Percentiles rank a stretch among this genome's conserved stretches.
Conservation (phyloP, 2,329 filamentous ascomycete species). For the Geosmithia morbida region DNA sequence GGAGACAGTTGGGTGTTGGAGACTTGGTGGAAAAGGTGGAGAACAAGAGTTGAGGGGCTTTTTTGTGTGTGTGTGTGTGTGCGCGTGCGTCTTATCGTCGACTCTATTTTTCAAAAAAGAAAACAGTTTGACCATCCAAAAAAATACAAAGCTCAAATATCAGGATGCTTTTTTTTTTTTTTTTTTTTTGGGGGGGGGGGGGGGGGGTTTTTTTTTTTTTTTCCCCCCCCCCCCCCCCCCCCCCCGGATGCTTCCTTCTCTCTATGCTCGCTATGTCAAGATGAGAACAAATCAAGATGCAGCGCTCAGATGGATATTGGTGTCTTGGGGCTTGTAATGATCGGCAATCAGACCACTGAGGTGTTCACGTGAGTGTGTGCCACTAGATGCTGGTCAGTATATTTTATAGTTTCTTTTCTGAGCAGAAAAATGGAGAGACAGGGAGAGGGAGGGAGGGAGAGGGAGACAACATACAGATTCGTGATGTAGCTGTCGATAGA, state of each 20-base stretch:
- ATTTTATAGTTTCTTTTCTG: no score
- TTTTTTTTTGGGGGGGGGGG: no score
- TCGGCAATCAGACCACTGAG: conserved; percentile 61
- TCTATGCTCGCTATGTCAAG: neutral
- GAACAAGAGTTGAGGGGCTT: conserved; percentile 4
- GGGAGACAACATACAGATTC: conserved; percentile 38
- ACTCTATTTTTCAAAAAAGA: no score
- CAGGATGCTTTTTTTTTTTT: no score
- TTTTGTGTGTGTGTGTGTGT: neutral
- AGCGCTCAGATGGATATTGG: conserved; percentile 35
- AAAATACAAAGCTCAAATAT: no score
- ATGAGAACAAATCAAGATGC: neutral
- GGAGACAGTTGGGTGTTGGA: conserved; percentile 63
- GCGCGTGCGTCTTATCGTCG: neutral
- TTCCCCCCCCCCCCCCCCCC: no score
- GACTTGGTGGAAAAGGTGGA: conserved; percentile 62
- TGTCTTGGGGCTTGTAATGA: conserved; percentile 62
- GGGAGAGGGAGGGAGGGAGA: neutral
- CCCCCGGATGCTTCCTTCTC: neutral
- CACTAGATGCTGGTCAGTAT: conserved; percentile 23
- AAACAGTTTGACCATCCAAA: no score
- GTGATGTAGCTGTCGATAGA: conserved; percentile 73
- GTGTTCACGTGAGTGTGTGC: conserved; percentile 55
- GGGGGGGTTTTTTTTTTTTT: no score
- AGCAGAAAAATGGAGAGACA: neutral